These are phyloP conservation scores for Yamadazyma olivae DNA, from an alignment of 805 yeast species.

Conservation along the genomic window DNA sequence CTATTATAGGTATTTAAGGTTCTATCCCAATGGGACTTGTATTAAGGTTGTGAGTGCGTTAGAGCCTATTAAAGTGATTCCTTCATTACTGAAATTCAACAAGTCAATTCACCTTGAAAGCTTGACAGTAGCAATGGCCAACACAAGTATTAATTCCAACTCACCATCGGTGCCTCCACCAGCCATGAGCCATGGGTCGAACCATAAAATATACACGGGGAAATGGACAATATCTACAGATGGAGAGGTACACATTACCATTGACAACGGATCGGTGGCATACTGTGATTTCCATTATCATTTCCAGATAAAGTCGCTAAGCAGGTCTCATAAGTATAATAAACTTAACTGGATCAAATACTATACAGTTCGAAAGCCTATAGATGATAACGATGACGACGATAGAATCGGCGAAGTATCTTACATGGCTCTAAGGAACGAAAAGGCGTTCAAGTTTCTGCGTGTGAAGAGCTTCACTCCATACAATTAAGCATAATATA, in stretches of 20 bases:
- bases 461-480: slow-evolving; percentile 45
- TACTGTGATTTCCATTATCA: slow-evolving; percentile 63
- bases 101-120: slow-evolving; percentile 13
- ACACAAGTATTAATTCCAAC: neutral
- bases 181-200: slow-evolving; percentile 8
- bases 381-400: slow-evolving; percentile 26
- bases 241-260: slow-evolving; percentile 44
- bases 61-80: slow-evolving; percentile 70
- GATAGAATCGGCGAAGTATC: slow-evolving; percentile 49
- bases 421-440: slow-evolving; percentile 60
- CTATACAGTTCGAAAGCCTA: slow-evolving; percentile 48
- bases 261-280: slow-evolving; percentile 57
- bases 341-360: slow-evolving; percentile 71
- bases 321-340: slow-evolving; percentile 53
- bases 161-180: neutral
- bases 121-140: slow-evolving; percentile 5
- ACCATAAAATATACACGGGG: slow-evolving; percentile 44
- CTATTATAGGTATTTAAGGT: slow-evolving; percentile 81
- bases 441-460: slow-evolving; percentile 76
- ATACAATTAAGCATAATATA: slow-evolving; percentile 5
- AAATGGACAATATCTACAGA: slow-evolving; percentile 56
- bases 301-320: slow-evolving; percentile 56
- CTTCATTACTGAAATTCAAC: slow-evolving; percentile 39
- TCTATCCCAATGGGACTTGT: slow-evolving; percentile 75
- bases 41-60: slow-evolving; percentile 65